Base-by-base conservation (phyloP, 2,329 filamentous ascomycete species). In the Talaromyces sp. region DNA sequence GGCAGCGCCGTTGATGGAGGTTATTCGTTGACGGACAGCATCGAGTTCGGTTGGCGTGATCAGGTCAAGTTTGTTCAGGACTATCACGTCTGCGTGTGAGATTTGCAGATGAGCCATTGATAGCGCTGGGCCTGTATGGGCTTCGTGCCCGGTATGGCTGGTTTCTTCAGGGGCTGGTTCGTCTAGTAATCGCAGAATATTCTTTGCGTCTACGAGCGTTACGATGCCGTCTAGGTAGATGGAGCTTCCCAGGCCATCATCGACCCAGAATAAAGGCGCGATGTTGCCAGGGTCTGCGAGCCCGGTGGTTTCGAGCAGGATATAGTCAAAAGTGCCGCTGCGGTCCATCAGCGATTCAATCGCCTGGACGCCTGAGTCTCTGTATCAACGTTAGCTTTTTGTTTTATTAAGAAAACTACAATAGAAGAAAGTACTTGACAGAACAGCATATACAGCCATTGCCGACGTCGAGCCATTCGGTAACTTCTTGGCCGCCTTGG, bases 381-480 rank as follows among this genome's bases (percentile, higher is more conserved):
- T 93, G 56, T 31, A 59, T 10, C 28, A 61, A 50, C 50, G 28
- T 62, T 57, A 60, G 57, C 44, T 12, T 55, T 12, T 16, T 23
- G 23, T 23, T 23, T 10, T 36, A 6, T 9, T 27, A 12, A 7
- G 12, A 4, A 3, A 34, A 10, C 9, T 27, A 40, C 3, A 12
- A 8, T 9, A 12, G 18, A 36, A 34, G 12, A 33, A 14, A 3
- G 61, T 81, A 93, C 87, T 97, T 99, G 69, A 98, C 93, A 3
- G 92, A 96, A 78, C 95, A 99, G 79, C 95, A 99, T 67, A 99
- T 92, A 74, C 95, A 99, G 65, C 95, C 95, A 69, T 99, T 99
- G 58, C 91, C 92, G 59, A 99, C 87, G 65, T 97, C 93, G 31
- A 99, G 86, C 91, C 96, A 99, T 80, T 96, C 92, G 72, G 95